A percentile compares a stretch with the other conserved stretches of the same genome.
phyloP scores from a whole-genome alignment of 2,329 filamentous ascomycete genomes.

The Exophiala bonariae region DNA sequence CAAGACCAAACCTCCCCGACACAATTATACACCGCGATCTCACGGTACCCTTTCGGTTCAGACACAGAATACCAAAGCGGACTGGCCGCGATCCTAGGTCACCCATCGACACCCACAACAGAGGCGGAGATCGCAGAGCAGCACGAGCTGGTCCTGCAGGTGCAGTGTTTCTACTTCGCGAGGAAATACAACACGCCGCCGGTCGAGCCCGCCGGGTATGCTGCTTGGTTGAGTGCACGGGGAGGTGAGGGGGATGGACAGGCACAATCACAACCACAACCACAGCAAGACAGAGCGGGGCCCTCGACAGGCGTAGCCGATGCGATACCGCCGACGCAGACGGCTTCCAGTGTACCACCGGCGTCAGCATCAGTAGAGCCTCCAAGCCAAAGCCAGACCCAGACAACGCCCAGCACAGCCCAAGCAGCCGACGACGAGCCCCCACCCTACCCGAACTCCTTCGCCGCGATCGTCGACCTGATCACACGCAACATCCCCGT shows the following conservation, averaged over 20 bases:
- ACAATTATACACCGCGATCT: constrained; percentile 34
- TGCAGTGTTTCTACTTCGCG: constrained; percentile 51
- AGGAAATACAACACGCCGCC: constrained; percentile 40
- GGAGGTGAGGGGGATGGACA: no score
- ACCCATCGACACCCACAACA: constrained; percentile 39
- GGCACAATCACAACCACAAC: neutral
- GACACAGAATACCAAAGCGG: constrained; percentile 49
- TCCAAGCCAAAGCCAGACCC: neutral
- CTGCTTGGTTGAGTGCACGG: constrained; percentile 55
- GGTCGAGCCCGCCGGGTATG: constrained; percentile 69
- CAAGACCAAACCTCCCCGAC: neutral
- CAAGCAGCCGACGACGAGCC: constrained; percentile 31
- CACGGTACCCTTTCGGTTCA: constrained; percentile 40
- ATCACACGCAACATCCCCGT: constrained; percentile 80
- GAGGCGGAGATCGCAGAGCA: constrained; percentile 39
- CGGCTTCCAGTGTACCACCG: no score
- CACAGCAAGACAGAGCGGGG: neutral
- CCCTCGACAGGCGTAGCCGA: constrained; percentile 2
- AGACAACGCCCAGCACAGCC: constrained; percentile 7
- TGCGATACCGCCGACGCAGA: no score
- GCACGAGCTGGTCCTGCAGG: constrained; percentile 45
- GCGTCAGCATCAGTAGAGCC: neutral
- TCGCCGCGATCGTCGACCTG: constrained; percentile 81
- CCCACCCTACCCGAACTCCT: constrained; percentile 76
- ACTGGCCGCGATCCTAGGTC: constrained; percentile 47